phyloP scores from a whole-genome alignment of 1,284 basidiomycete species.

The Sporisorium graminicola region DNA sequence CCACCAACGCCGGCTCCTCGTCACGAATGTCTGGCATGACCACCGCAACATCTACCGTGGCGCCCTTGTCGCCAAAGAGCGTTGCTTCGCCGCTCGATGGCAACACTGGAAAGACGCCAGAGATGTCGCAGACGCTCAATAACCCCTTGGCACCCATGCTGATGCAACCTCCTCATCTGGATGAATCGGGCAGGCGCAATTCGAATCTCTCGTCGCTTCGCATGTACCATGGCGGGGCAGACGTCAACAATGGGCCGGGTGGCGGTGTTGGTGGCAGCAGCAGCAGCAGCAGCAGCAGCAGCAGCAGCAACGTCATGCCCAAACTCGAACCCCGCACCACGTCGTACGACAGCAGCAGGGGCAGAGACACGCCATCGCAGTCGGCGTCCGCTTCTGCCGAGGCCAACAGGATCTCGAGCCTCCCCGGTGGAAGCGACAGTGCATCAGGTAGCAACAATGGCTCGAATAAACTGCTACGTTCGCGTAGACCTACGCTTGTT shows the following conservation, averaged over 20 bases:
- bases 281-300: slow-evolving; percentile 27
- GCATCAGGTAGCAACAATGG: slow-evolving; percentile 10
- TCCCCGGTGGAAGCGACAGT: not conserved
- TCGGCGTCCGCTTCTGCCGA: not conserved
- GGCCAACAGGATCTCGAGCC: not conserved
- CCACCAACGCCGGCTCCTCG: slow-evolving; percentile 25
- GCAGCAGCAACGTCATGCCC: slow-evolving; percentile 40
- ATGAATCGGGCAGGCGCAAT: slow-evolving; percentile 21
- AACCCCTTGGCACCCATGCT: slow-evolving; percentile 31
- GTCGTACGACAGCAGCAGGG: slow-evolving; percentile 16
- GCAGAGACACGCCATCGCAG: not conserved
- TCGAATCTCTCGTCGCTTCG: slow-evolving; percentile 72
- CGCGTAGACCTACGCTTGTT: slow-evolving; percentile 77
- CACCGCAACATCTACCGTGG: slow-evolving; percentile 30
- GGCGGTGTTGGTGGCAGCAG: slow-evolving; percentile 10
- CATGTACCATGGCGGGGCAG: slow-evolving; percentile 75
- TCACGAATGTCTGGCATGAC: slow-evolving; percentile 27
- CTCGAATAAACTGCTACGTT: slow-evolving; percentile 45
- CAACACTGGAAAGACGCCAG: slow-evolving; percentile 29
- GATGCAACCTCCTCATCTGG: slow-evolving; percentile 54
- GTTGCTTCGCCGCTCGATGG: slow-evolving; percentile 39
- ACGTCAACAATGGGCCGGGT: slow-evolving; percentile 6
- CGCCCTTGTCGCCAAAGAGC: slow-evolving; percentile 54
- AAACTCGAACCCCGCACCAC: slow-evolving; percentile 36
- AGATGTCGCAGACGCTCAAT: slow-evolving; percentile 23